Base-by-base conservation (phyloP, 352 stramenopile genomes). In the Phytopythium chamaehyphon region DNA sequence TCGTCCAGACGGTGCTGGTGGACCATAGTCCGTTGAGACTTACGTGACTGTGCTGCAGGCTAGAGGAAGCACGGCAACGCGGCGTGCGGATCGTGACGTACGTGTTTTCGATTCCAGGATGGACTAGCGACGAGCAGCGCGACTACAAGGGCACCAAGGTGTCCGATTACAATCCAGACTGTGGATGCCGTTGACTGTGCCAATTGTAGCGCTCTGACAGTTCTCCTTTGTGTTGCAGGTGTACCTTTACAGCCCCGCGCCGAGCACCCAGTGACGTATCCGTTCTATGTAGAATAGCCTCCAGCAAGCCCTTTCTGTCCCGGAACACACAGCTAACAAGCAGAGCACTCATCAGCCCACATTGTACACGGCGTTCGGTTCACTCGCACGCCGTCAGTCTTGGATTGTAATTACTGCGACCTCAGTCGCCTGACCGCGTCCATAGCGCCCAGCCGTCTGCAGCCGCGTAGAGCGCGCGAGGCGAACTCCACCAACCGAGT, bases 61-160 rank as follows among this genome's bases (percentile, higher is more conserved):
- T 93, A 15, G 75, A 89, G 62, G 79, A 89, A 70, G 77, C 83
- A 3, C 68, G 71, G 11, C 51, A 51, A 23, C 64, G 72, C 7
- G 64, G 71, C 21, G 66, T 93, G 18, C 78, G 79, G 36, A 89
- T 93, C 40, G 79, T 87, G 35, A 89, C 83, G 40, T 91, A 93
- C 54, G 76, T 93, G 26, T 93, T 93, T 47, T 86, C 80, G 1
- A 70, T 93, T 39, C 83, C 83, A 51, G 77, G 76, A 6, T 93
- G 83, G 83, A 69, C 64, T 47, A 62, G 51, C 12, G 55, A 70
- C 42, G 72, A 73, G 39, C 64, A 75, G 38, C 76, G 76, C 33
- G 71, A 79, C 58, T 93, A 77, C 69, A 93, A 93, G 73, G 80
- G 83, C 70, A 91, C 81, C 40, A 93, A 88, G 77, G 83, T 93